These are phyloP conservation scores for Spizellomyces punctatus DNA, from an alignment of 192 early-diverging fungal species.

Conservation along the genomic window DNA sequence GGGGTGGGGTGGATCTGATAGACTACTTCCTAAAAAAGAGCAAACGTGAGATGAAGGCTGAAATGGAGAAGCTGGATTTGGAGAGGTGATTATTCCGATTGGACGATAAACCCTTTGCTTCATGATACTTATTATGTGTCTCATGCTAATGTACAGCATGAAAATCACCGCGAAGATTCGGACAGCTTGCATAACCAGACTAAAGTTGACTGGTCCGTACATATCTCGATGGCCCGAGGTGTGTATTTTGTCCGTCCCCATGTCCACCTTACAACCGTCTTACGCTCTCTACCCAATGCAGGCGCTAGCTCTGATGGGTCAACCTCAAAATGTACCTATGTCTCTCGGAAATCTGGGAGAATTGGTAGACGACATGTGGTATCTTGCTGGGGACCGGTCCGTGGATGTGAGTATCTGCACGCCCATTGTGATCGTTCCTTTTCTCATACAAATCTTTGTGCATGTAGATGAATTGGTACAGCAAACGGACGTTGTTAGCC, in stretches of 20 bases:
- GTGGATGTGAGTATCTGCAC: conserved; percentile 64
- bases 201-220: conserved; percentile 75
- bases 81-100: conserved; percentile 14
- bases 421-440: background rate
- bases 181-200: conserved; percentile 59
- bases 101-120: background rate
- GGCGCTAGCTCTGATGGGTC: conserved; percentile 75
- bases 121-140: background rate
- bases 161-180: conserved; percentile 54
- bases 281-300: conserved; percentile 20
- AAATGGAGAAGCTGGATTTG: conserved; percentile 65
- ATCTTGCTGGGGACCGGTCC: conserved; percentile 81
- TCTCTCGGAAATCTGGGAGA: conserved; percentile 68
- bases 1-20: conserved; percentile 71
- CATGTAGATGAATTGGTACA: conserved; percentile 87
- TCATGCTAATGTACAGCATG: conserved; percentile 31
- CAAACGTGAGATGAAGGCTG: conserved; percentile 56
- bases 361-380: conserved; percentile 86
- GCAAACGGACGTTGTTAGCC: conserved; percentile 76
- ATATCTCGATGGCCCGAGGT: conserved; percentile 77
- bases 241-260: conserved; percentile 2
- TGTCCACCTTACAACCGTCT: no score
- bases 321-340: conserved; percentile 73
- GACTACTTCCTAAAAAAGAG: conserved; percentile 74
- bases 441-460: background rate